These are phyloP conservation scores for Cupressus sempervirens DNA, from an alignment of 75 land plant genomes.

Conservation along the genomic window DNA sequence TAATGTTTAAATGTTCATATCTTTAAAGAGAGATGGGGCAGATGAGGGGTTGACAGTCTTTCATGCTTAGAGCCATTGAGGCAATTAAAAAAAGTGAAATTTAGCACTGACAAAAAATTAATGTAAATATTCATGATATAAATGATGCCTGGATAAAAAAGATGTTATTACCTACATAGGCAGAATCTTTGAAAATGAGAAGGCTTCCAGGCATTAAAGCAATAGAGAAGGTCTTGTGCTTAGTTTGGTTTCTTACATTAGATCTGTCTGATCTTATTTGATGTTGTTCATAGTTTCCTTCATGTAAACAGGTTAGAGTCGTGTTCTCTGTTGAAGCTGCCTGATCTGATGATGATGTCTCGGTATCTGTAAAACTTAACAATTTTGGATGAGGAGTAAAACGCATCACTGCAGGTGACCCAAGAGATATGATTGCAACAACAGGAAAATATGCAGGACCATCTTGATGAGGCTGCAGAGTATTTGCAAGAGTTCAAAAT, in stretches of 20 bases:
- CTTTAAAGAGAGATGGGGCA: no score
- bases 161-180: constrained; percentile 62
- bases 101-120: not conserved
- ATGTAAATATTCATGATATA: constrained; percentile 4
- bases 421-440: constrained; percentile 89
- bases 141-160: not conserved
- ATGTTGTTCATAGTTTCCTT: constrained; percentile 3
- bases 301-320: not conserved
- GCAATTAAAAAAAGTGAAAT: not conserved
- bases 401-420: constrained; percentile 82
- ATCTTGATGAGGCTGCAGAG: constrained; percentile 93
- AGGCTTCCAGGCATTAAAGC: constrained; percentile 86
- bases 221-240: constrained; percentile 36
- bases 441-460: constrained; percentile 95
- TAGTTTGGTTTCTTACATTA: not conserved
- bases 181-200: constrained; percentile 81
- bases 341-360: not conserved
- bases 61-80: not conserved
- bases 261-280: not conserved
- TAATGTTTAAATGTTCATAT: not conserved
- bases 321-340: not conserved
- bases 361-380: not conserved
- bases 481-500: not conserved
- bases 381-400: constrained; percentile 76
- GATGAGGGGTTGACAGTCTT: not conserved